phyloP scores from a whole-genome alignment of 2,329 filamentous ascomycete genomes.

The Microsporum audouinii region DNA sequence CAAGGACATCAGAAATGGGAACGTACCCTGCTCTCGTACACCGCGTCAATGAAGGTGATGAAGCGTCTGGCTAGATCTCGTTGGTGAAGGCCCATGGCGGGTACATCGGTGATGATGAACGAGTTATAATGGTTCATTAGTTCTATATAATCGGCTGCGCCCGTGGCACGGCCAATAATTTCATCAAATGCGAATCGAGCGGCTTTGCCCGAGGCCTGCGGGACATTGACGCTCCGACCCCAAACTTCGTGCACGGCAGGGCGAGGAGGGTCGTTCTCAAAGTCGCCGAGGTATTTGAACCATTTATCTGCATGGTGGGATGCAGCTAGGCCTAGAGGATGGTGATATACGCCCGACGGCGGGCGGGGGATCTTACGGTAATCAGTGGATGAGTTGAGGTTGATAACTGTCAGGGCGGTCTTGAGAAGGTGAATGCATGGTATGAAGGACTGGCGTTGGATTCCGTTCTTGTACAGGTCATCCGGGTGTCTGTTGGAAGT shows the following conservation, averaged over 20 bases:
- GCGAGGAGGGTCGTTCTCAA: constrained; percentile 62
- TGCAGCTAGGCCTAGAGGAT: constrained; percentile 68
- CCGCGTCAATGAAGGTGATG: constrained; percentile 94
- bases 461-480: constrained; percentile 95
- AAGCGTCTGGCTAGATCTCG: constrained; percentile 84
- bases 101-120: constrained; percentile 83
- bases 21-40: constrained; percentile 62
- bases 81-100: constrained; percentile 76
- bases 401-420: constrained; percentile 71
- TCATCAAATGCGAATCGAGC: constrained; percentile 90
- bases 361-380: constrained; percentile 95
- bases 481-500: constrained; percentile 95
- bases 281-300: constrained; percentile 89
- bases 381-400: constrained; percentile 88
- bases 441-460: constrained; percentile 89
- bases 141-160: constrained; percentile 91
- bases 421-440: constrained; percentile 92
- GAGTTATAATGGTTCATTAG: constrained; percentile 80
- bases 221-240: constrained; percentile 82
- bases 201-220: constrained; percentile 72
- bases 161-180: constrained; percentile 75
- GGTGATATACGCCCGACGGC: constrained; percentile 86
- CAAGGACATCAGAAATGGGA: neutral
- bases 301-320: constrained; percentile 78
- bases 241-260: constrained; percentile 72